These are phyloP conservation scores for Coffea eugenioides DNA, from an alignment of 257 asterid genomes.

Conservation along the genomic window DNA sequence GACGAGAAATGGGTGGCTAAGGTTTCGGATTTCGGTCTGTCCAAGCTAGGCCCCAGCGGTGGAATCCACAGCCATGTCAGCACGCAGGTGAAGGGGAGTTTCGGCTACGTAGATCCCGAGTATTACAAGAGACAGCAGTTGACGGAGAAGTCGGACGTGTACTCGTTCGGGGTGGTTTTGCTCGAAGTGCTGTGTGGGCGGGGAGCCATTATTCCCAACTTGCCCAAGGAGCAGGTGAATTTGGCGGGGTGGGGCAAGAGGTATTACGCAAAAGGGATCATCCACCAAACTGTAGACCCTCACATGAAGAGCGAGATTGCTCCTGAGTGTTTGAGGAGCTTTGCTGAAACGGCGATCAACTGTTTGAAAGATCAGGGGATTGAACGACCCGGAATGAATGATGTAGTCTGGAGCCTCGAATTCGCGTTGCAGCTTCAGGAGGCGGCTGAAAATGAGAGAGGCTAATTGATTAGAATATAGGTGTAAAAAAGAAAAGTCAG, in stretches of 20 bases:
- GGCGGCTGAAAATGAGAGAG: constrained; percentile 26
- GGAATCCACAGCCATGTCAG: constrained; percentile 43
- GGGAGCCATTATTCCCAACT: no score
- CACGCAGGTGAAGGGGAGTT: no score
- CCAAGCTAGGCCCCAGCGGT: constrained; percentile 51
- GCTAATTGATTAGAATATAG: no score
- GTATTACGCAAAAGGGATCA: constrained; percentile 34
- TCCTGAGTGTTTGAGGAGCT: constrained; percentile 45
- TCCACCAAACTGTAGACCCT: constrained; percentile 45
- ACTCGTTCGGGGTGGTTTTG: no score
- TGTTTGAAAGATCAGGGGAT: constrained; percentile 49
- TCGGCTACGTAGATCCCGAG: no score
- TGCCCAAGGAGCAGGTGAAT: no score
- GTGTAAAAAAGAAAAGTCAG: no score
- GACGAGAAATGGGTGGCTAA: constrained; percentile 68
- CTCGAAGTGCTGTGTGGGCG: no score
- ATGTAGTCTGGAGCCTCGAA: constrained; percentile 65
- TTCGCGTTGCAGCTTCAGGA: constrained; percentile 58
- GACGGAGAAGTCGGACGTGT: no score
- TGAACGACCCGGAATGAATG: constrained; percentile 58
- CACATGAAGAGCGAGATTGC: constrained; percentile 47
- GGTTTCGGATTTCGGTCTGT: constrained; percentile 69
- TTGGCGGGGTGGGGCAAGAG: background rate
- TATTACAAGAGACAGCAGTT: no score
- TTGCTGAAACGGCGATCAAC: constrained; percentile 34